Evolutionary conservation across 192 early-diverging fungal genomes (phyloP), one percentile per base, ranked within the genome.

Genomic region (Coemansia sp.): DNA sequence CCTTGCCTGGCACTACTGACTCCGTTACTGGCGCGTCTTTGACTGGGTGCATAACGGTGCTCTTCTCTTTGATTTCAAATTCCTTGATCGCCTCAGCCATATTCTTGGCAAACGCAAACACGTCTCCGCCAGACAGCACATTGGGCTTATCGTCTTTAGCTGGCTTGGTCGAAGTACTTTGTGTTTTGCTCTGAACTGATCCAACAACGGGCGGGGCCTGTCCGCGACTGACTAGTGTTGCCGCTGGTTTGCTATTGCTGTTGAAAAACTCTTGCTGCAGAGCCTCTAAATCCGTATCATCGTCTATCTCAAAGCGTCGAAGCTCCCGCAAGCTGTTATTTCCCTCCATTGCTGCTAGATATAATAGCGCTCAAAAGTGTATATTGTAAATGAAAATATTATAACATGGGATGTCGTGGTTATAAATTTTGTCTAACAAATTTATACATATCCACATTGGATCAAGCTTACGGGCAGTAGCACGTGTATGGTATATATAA

Each of bases 191-290:
- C 6, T 16, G 38, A 21, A 4, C 6, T 41, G 52, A 35, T 6
- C n/a, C 38, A 22, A 57, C 64, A 25, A 57, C 57, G 1, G 43
- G 29, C 23, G 71, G 78, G 23, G 60, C 64, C 35, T 67, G 47
- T 29, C 16, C 38, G 4, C 19, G 61, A 5, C 70, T 65, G 16
- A 83, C 55, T 1, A 78, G 69, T 45, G 60, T 66, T 25, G 82
- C 82, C 3, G 82, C 75, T 3, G 82, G 82, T 31, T 70, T 69
- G 56, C 53, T 55, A 14, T 61, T 65, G 35, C 63, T 62, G 9
- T 48, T 61, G 3, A 83, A 50, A 67, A 83, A 83, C 12, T 79
- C 71, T 8, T 49, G 59, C 47, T 83, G 76, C 59, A 77, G 67
- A 19, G 61, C 47, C 49, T 77, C 71, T 26, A 82, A 61, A 37